Evolutionary conservation across 2,329 filamentous ascomycete genomes (phyloP), one percentile per base, ranked within the genome.

Genomic region (Ustulina deusta): DNA sequence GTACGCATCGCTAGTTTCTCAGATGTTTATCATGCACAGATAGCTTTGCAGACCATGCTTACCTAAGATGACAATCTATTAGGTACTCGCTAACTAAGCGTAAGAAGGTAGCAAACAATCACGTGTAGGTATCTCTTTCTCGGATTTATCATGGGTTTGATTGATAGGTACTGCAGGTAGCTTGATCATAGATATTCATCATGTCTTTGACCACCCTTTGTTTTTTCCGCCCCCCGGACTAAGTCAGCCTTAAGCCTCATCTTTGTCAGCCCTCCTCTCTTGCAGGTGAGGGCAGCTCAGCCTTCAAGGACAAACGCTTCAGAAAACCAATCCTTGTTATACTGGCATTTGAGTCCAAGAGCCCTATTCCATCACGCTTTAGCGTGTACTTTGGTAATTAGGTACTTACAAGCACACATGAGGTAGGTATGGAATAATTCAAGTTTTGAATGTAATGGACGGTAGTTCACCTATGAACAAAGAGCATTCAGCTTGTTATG

Each of bases 81-180:
- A n/a, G n/a, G n/a, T n/a, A n/a, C n/a, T n/a, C n/a, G n/a, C n/a
- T n/a, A n/a, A n/a, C n/a, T n/a, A n/a, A n/a, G n/a, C n/a, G n/a
- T n/a, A n/a, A n/a, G n/a, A n/a, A n/a, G 13, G 38, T 48, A 55
- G 29, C 17, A n/a, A 40, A 48, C 25, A 32, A 58, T 63, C 61
- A 63, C 61, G 61, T 63, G 61, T n/a, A 32, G 29, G 3, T 2
- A 44, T 44, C n/a, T 20, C 6, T 44, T 3, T 44, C 42, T 7
- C 15, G 11, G 15, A 17, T 4, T 40, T 40, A 15, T 40, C n/a
- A n/a, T n/a, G n/a, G n/a, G n/a, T n/a, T n/a, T n/a, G n/a, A n/a
- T n/a, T n/a, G n/a, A n/a, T n/a, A n/a, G n/a, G n/a, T n/a, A n/a
- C n/a, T n/a, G n/a, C n/a, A n/a, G n/a, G n/a, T n/a, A n/a, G n/a